Evolutionary conservation across 805 yeast species (phyloP).

Genomic region (Zygosaccharomyces kombuchaensis): DNA sequence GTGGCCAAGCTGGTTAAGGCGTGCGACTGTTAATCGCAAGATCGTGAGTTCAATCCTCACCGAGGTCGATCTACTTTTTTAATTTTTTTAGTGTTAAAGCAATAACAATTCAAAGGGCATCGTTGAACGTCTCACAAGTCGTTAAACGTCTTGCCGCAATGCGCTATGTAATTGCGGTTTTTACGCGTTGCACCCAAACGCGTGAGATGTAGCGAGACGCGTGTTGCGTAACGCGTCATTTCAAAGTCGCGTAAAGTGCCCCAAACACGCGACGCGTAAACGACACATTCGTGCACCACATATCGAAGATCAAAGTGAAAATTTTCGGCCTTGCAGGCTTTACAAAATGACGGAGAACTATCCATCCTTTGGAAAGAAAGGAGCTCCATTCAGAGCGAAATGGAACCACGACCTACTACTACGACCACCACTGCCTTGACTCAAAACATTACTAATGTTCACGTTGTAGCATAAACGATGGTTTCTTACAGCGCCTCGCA

Average conservation of each 20-base stretch:
- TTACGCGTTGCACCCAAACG: not conserved
- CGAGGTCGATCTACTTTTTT: conserved; percentile 40
- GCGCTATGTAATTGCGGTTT: not conserved
- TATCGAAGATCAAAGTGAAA: not conserved
- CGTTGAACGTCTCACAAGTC: too few species aligned
- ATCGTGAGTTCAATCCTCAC: conserved; percentile 55
- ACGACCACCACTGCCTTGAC: not conserved
- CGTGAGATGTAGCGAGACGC: not conserved
- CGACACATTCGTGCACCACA: not conserved
- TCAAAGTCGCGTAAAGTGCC: not conserved
- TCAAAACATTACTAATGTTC: not conserved
- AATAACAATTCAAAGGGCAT: too few species aligned
- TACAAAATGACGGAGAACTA: not conserved
- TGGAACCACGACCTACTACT: not conserved
- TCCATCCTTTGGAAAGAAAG: not conserved
- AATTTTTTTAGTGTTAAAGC: not conserved
- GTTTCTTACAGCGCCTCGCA: not conserved
- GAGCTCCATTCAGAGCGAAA: not conserved
- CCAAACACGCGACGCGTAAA: not conserved
- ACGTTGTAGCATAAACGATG: not conserved
- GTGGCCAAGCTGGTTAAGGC: conserved; percentile 55
- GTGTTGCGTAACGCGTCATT: not conserved
- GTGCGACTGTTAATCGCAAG: conserved; percentile 58
- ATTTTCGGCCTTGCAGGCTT: not conserved
- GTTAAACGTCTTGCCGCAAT: not conserved